Evolutionary conservation across 805 yeast genomes (phyloP), one percentile per base, ranked within the genome.

Genomic region (Isabelozyma gotoi): DNA sequence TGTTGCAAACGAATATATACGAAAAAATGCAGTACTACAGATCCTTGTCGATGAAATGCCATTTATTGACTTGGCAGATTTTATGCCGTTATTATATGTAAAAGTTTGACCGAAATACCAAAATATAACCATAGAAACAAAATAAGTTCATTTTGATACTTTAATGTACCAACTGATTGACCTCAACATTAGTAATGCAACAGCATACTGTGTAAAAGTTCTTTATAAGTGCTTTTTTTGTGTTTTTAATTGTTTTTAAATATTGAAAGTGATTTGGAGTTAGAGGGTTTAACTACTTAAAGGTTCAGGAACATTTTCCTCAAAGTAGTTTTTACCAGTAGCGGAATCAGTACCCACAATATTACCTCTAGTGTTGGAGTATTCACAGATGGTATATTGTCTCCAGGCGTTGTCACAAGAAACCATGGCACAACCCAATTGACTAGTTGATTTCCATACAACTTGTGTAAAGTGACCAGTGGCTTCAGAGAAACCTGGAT

Each of bases 401-500:
- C 78, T 71, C 78, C 80, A 78, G 29, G 55, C 63, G 44, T 64
- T 65, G 55, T 63, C 56, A 62, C 85, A 80, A 39, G 59, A 46
- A 33, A 77, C 74, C 46, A 59, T 61, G 41, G 81, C 88, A 72
- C 95, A 86, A 39, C 94, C 95, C 15, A 86, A 63, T 50, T 77
- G 64, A 7, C 78, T 65, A 33, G 85, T 67, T 6, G 73, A 54
- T 48, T 77, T 77, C 95, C 95, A 86, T 19, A 86, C 77, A 27
- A 85, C 57, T 65, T 86, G 92, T 12, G 92, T 85, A 69, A 86
- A 86, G 60, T 86, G 95, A 43, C 92, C 92, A 36, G 90, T 80
- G 10, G 65, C 72, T 43, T 65, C 71, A 43, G 73, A 73, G 51
- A 65, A 71, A 44, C 79, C 82, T 20, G 82, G 80, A 40, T 76